phyloP scores from a whole-genome alignment of 805 yeast genomes.

The Cyberlindnera lachancei region DNA sequence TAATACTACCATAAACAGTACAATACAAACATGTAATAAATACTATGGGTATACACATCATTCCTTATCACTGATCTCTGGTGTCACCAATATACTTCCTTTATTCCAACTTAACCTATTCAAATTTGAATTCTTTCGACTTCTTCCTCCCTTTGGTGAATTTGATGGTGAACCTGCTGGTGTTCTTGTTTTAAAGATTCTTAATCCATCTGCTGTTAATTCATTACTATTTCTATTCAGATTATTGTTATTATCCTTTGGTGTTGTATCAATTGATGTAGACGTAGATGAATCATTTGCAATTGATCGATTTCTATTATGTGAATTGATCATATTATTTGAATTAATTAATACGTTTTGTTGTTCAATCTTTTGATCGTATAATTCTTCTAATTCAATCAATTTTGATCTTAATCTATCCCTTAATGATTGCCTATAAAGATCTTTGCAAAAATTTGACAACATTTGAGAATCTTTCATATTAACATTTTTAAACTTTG shows the following conservation, averaged over 20 bases:
- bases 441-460: conserved; percentile 8
- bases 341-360: too few species aligned
- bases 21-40: too few species aligned
- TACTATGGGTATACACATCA: too few species aligned
- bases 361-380: conserved; percentile 8
- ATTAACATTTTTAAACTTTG: conserved; percentile 6
- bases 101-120: conserved; percentile 5
- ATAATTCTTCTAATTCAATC: conserved; percentile 10
- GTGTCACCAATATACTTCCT: too few species aligned
- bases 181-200: not conserved
- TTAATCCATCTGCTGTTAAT: not conserved
- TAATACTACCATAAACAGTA: too few species aligned
- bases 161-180: not conserved
- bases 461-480: conserved; percentile 8
- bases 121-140: conserved; percentile 11
- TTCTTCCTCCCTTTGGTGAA: conserved; percentile 11
- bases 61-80: too few species aligned
- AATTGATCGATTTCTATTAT: conserved; percentile 7
- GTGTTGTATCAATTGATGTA: too few species aligned
- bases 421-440: conserved; percentile 8
- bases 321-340: conserved; percentile 12
- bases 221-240: conserved; percentile 1
- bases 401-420: conserved; percentile 9
- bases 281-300: too few species aligned
- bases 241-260: too few species aligned